Evolutionary conservation across 2,329 filamentous ascomycete genomes (phyloP).

Genomic region (Fusarium foetens): DNA sequence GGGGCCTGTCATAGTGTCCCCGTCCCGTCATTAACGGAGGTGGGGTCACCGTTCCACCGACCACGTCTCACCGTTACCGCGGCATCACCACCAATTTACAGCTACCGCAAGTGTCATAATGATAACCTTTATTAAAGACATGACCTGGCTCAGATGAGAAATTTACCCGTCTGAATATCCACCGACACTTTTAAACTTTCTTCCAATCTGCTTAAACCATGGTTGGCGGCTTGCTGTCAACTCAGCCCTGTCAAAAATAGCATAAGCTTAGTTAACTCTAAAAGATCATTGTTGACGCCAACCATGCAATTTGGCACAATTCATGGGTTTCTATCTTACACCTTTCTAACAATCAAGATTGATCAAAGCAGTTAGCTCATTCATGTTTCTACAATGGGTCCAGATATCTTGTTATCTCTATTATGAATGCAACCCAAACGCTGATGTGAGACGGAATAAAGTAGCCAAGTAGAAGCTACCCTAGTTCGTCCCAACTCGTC

Average conservation of each 20-base stretch:
- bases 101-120: neutral
- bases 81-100: neutral
- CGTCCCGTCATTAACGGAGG: conserved; percentile 19
- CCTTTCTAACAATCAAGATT: neutral
- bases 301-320: neutral
- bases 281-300: too few species aligned
- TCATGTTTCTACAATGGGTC: neutral
- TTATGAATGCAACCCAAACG: neutral
- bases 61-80: neutral
- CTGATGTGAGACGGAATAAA: neutral
- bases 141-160: neutral
- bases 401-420: neutral
- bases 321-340: neutral
- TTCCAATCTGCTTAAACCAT: neutral
- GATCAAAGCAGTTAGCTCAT: neutral
- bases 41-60: conserved; percentile 8
- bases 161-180: neutral
- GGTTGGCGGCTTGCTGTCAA: neutral
- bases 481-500: neutral
- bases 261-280: neutral
- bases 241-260: neutral
- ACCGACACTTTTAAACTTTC: neutral
- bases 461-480: neutral
- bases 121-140: neutral
- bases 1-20: conserved; percentile 10